Conservation (phyloP, 2,329 filamentous ascomycete species). For the Alternaria gansuensis region DNA sequence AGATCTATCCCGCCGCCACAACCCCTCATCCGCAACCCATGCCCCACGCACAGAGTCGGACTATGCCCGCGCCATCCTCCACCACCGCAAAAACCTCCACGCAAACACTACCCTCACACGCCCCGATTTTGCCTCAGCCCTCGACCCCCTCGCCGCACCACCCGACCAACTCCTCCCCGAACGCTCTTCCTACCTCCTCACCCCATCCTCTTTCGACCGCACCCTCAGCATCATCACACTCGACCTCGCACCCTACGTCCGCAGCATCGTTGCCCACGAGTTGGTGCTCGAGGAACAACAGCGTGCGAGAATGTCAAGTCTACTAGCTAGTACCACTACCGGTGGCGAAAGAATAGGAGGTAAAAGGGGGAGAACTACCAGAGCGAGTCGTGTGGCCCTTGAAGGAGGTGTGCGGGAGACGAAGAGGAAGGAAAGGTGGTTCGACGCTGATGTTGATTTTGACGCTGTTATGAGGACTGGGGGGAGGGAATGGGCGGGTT, state of each 20-base stretch:
- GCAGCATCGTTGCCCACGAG: conserved; percentile 82
- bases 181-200: conserved; percentile 58
- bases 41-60: conserved; percentile 22
- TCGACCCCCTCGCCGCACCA: conserved; percentile 61
- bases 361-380: conserved; percentile 74
- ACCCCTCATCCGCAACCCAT: neutral
- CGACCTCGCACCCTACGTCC: conserved; percentile 90
- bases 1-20: neutral
- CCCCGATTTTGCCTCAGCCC: conserved; percentile 57
- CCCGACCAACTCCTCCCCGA: conserved; percentile 42
- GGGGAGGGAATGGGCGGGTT: conserved; percentile 52
- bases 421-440: conserved; percentile 77
- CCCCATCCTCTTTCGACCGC: conserved; percentile 80
- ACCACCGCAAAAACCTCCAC: conserved; percentile 32
- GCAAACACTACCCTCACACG: conserved; percentile 42
- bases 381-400: conserved; percentile 77
- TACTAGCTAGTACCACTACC: conserved; percentile 65
- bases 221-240: conserved; percentile 70
- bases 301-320: conserved; percentile 67
- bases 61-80: conserved; percentile 44
- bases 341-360: conserved; percentile 54
- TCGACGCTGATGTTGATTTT: conserved; percentile 68
- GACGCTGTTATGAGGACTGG: conserved; percentile 70
- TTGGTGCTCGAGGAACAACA: conserved; percentile 73
- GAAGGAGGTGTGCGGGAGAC: conserved; percentile 75